phyloP scores from a whole-genome alignment of 2,329 filamentous ascomycete genomes.

The Fusarium verrucosum region DNA sequence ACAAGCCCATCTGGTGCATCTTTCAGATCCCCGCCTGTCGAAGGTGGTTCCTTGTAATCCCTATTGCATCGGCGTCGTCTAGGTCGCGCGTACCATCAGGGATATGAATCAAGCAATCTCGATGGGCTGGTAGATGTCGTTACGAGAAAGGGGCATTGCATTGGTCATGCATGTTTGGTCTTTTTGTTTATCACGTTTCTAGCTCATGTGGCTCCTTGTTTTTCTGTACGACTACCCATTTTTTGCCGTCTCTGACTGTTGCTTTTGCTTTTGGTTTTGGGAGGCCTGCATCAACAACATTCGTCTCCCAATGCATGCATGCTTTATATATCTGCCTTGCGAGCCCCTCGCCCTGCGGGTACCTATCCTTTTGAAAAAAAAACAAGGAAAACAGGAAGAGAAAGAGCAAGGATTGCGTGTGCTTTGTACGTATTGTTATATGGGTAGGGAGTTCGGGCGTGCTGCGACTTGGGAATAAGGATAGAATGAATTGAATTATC shows the following conservation, averaged over 20 bases:
- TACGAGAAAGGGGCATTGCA: conserved; percentile 11
- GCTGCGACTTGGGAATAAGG: conserved; percentile 27
- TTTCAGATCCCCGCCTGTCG: conserved; percentile 6
- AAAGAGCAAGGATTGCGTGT: conserved; percentile 20
- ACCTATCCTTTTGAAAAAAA: conserved; percentile 10
- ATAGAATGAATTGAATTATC: conserved; percentile 39
- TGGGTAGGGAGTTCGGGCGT: conserved; percentile 42
- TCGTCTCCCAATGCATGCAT: background rate
- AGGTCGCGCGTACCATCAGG: background rate
- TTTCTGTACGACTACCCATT: conserved; percentile 36
- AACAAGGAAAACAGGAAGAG: conserved; percentile 14
- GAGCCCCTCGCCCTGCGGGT: background rate
- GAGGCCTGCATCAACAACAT: conserved; percentile 6
- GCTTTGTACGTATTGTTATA: conserved; percentile 37
- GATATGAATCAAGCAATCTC: background rate
- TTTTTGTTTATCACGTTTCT: conserved; percentile 20
- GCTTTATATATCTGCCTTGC: background rate
- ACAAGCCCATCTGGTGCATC: conserved; percentile 22
- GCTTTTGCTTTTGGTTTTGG: conserved; percentile 14
- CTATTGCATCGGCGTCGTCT: background rate
- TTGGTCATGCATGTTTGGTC: conserved; percentile 23
- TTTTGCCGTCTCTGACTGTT: conserved; percentile 12
- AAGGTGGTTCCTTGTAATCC: background rate
- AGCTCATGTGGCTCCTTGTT: conserved; percentile 17
- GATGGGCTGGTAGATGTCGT: background rate